Conservation (phyloP, 2,329 filamentous ascomycete genomes). For the Neonectria sp. region DNA sequence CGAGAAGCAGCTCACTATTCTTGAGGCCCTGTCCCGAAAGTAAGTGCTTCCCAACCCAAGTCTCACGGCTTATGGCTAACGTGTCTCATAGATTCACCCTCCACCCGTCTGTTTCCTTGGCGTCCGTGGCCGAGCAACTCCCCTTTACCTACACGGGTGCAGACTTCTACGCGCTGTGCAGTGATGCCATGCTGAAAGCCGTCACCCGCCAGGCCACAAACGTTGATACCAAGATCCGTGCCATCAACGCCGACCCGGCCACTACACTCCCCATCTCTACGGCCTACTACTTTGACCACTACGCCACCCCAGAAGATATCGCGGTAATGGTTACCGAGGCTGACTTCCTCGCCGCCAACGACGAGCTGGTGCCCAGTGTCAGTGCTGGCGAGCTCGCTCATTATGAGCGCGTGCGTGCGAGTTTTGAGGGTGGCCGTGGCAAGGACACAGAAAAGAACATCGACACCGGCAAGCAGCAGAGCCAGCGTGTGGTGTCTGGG, state of each 20-base stretch:
- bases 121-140: slow-evolving; percentile 80
- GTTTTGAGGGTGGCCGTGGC: slow-evolving; percentile 78
- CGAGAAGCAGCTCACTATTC: slow-evolving; percentile 93
- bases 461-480: slow-evolving; percentile 52
- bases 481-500: slow-evolving; percentile 43
- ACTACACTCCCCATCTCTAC: slow-evolving; percentile 75
- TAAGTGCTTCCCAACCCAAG: slow-evolving; percentile 61
- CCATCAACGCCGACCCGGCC: slow-evolving; percentile 70
- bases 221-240: slow-evolving; percentile 87
- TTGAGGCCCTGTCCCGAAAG: slow-evolving; percentile 96
- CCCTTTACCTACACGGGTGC: slow-evolving; percentile 98
- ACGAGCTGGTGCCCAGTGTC: slow-evolving; percentile 92
- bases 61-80: slow-evolving; percentile 24
- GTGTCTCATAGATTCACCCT: slow-evolving; percentile 81
- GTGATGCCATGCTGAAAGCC: slow-evolving; percentile 98
- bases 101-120: slow-evolving; percentile 82
- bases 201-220: slow-evolving; percentile 90
- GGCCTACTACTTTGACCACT: slow-evolving; percentile 96
- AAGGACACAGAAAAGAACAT: slow-evolving; percentile 53
- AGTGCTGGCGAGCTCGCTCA: slow-evolving; percentile 93
- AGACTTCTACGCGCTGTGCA: slow-evolving; percentile 97
- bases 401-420: slow-evolving; percentile 86
- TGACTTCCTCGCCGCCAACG: slow-evolving; percentile 87
- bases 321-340: slow-evolving; percentile 90
- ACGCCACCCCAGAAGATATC: slow-evolving; percentile 85